These are phyloP conservation scores for Aspergillus unguis DNA, from an alignment of 2,329 filamentous ascomycete species.

Conservation along the genomic window DNA sequence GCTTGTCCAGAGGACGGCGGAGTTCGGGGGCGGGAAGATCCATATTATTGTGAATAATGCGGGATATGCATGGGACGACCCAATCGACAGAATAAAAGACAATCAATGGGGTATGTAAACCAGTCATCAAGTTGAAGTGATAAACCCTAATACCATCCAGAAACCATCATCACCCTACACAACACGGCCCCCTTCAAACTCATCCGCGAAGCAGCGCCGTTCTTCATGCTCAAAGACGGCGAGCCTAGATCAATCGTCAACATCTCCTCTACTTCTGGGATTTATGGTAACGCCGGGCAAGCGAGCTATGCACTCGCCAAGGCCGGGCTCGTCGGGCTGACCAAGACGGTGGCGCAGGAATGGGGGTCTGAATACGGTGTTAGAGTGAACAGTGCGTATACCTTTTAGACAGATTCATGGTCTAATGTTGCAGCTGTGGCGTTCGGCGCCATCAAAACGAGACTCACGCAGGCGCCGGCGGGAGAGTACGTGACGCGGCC, in stretches of 20 bases:
- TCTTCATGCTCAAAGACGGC: conserved; percentile 82
- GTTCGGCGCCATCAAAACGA: conserved; percentile 76
- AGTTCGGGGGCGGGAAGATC: conserved; percentile 82
- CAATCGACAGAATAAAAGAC: conserved; percentile 61
- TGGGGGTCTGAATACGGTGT: conserved; percentile 85
- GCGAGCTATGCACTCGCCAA: conserved; percentile 85
- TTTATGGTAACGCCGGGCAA: conserved; percentile 88
- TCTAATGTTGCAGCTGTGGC: conserved; percentile 53
- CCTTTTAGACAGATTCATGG: too few relatives aligned
- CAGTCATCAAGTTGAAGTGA: too few relatives aligned
- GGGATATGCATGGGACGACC: conserved; percentile 88
- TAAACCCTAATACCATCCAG: conserved; percentile 58
- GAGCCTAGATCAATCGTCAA: conserved; percentile 77
- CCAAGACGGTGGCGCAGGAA: conserved; percentile 87
- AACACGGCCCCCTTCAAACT: conserved; percentile 83
- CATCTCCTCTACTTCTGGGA: conserved; percentile 70
- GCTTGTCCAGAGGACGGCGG: conserved; percentile 71
- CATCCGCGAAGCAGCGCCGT: conserved; percentile 73
- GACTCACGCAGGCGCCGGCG: conserved; percentile 80
- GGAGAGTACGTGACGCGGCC: conserved; percentile 75
- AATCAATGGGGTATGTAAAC: background rate
- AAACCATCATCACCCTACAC: conserved; percentile 81
- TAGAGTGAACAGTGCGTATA: conserved; percentile 60
- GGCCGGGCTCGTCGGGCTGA: conserved; percentile 76
- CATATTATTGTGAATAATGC: conserved; percentile 91